Percentiles rank a stretch among this genome's conserved stretches.
Conservation (phyloP, 2,329 filamentous ascomycete species). For the Bipolaris zeicola region DNA sequence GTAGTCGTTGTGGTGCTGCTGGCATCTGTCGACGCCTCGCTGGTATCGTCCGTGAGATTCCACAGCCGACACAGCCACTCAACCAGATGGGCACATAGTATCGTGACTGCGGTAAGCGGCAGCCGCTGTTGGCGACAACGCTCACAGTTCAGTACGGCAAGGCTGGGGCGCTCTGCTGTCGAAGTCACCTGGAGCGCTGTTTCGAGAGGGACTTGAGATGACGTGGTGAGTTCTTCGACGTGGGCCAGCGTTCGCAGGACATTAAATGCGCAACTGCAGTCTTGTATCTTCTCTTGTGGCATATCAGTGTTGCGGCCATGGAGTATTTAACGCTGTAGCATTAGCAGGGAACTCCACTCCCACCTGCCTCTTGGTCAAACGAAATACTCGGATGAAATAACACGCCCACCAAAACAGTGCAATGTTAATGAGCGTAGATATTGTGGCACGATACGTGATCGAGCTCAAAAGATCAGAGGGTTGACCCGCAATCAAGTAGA, state of each 20-base stretch:
- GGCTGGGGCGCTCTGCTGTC: constrained; percentile 6
- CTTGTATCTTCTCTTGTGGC: constrained; percentile 9
- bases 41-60: constrained; percentile 4
- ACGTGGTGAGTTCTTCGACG: constrained; percentile 14
- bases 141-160: constrained; percentile 14
- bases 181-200: constrained; percentile 14
- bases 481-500: too few relatives aligned
- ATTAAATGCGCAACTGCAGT: constrained; percentile 12
- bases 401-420: too few relatives aligned
- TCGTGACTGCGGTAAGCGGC: constrained; percentile 14
- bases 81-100: constrained; percentile 13
- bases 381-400: too few relatives aligned
- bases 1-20: neutral
- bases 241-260: constrained; percentile 13
- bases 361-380: too few relatives aligned
- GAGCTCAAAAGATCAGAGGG: too few relatives aligned
- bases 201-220: constrained; percentile 11
- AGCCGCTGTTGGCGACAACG: constrained; percentile 13
- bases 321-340: too few relatives aligned
- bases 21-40: neutral
- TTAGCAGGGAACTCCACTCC: too few relatives aligned
- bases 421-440: too few relatives aligned
- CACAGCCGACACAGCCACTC: constrained; percentile 17
- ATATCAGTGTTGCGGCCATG: too few relatives aligned
- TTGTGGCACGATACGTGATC: too few relatives aligned